These are phyloP conservation scores for Limonomyces culmigenus DNA, from an alignment of 1,284 basidiomycete species.

Conservation along the genomic window DNA sequence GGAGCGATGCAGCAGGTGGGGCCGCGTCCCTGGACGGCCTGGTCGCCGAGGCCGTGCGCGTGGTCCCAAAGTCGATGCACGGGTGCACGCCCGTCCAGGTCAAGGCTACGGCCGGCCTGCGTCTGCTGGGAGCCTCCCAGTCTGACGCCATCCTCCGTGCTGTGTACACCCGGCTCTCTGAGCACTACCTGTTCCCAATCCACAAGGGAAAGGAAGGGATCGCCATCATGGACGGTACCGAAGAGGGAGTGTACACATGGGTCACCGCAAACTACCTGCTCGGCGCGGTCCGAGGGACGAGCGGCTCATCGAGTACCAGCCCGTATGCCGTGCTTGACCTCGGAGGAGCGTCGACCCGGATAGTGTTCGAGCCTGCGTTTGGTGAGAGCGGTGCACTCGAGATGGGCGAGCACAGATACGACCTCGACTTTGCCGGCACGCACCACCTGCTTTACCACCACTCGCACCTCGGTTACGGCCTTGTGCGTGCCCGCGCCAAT, in stretches of 20 bases:
- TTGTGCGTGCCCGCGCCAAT: slow-evolving; percentile 79
- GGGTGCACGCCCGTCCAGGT: slow-evolving; percentile 82
- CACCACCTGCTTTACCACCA: slow-evolving; percentile 79
- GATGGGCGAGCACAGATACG: slow-evolving; percentile 91
- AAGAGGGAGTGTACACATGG: slow-evolving; percentile 97
- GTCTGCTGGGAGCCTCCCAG: slow-evolving; percentile 55
- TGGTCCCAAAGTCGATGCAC: slow-evolving; percentile 56
- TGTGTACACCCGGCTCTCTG: slow-evolving; percentile 48
- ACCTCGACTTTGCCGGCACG: slow-evolving; percentile 60
- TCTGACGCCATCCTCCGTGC: slow-evolving; percentile 65
- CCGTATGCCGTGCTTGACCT: slow-evolving; percentile 85
- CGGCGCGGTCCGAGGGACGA: slow-evolving; percentile 46
- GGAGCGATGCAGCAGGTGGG: slow-evolving; percentile 41
- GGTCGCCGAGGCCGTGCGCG: slow-evolving; percentile 63
- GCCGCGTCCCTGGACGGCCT: slow-evolving; percentile 72
- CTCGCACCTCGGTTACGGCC: slow-evolving; percentile 90
- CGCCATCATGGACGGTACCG: slow-evolving; percentile 89
- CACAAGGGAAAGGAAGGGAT: slow-evolving; percentile 43
- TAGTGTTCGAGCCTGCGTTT: slow-evolving; percentile 86
- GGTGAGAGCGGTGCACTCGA: slow-evolving; percentile 32
- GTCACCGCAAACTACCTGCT: slow-evolving; percentile 94
- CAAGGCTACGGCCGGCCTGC: slow-evolving; percentile 88
- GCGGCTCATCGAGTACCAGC: slow-evolving; percentile 33
- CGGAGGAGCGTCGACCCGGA: slow-evolving; percentile 94
- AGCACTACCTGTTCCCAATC: slow-evolving; percentile 63